phyloP scores from a whole-genome alignment of 169 alveolate species.

The Haemoproteus tartakovskyi region DNA sequence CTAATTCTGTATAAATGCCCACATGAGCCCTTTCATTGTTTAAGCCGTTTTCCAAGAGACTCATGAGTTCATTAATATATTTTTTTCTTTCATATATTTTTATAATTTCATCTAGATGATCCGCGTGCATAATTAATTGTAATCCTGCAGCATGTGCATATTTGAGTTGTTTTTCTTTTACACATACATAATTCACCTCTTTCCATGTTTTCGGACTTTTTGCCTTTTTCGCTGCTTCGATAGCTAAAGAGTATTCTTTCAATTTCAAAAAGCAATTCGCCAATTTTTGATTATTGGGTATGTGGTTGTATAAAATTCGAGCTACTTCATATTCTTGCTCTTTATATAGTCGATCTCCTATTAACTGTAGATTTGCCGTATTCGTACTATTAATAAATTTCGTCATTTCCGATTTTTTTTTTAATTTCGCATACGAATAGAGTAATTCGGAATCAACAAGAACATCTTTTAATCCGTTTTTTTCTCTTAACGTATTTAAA shows the following conservation, averaged over 20 bases:
- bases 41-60: conserved; percentile 65
- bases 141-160: conserved; percentile 94
- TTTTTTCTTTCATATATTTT: conserved; percentile 73
- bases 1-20: conserved; percentile 97
- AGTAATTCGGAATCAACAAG: conserved; percentile 51
- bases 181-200: conserved; percentile 93
- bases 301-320: conserved; percentile 89
- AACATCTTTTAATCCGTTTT: conserved; percentile 64
- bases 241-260: conserved; percentile 93
- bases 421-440: conserved; percentile 64
- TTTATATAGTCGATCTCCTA: conserved; percentile 76
- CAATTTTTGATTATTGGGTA: conserved; percentile 96
- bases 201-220: conserved; percentile 93
- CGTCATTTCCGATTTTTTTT: conserved; percentile 53
- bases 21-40: conserved; percentile 83
- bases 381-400: conserved; percentile 52
- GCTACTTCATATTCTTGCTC: conserved; percentile 88
- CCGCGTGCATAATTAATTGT: conserved; percentile 97
- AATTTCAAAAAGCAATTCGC: conserved; percentile 94
- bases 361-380: conserved; percentile 69
- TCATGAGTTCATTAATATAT: conserved; percentile 70
- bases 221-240: conserved; percentile 98
- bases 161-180: conserved; percentile 81
- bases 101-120: conserved; percentile 93
- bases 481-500: conserved; percentile 67